These are phyloP conservation scores for Paratinospora sagittata DNA, from an alignment of 164 flowering plant genomes.

Conservation along the genomic window DNA sequence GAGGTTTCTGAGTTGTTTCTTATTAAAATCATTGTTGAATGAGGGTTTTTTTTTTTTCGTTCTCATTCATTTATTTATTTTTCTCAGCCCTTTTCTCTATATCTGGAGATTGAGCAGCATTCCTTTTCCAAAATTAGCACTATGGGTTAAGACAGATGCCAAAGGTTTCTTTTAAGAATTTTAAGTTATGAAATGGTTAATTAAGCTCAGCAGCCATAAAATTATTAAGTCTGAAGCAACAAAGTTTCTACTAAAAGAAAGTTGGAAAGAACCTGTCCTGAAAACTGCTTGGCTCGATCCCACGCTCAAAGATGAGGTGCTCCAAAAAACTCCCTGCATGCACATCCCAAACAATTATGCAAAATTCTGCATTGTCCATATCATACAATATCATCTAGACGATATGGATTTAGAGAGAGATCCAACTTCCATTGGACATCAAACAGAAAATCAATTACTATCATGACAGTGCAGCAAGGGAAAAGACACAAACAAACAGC, in stretches of 20 bases:
- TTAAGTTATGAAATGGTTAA: background rate
- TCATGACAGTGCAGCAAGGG: too few relatives aligned
- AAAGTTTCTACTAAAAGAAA: conserved; percentile 2
- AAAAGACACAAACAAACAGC: too few relatives aligned
- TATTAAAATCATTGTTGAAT: too few relatives aligned
- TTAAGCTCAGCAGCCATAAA: background rate
- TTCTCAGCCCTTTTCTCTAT: background rate
- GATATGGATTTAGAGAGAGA: background rate
- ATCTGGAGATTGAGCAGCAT: conserved; percentile 3
- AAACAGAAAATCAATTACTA: too few relatives aligned
- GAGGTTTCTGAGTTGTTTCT: background rate
- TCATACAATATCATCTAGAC: background rate
- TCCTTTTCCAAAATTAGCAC: background rate
- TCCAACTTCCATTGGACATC: too few relatives aligned
- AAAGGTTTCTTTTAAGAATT: too few relatives aligned
- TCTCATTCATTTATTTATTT: background rate
- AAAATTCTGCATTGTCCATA: background rate
- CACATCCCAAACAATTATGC: background rate
- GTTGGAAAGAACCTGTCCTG: conserved; percentile 26
- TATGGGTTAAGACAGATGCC: background rate
- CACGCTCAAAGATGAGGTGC: conserved; percentile 12
- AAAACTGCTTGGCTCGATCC: conserved; percentile 21
- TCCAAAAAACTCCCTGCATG: conserved; percentile 19
- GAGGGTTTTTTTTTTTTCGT: too few relatives aligned
- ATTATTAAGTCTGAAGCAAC: background rate